Base-by-base conservation (phyloP, 2,329 filamentous ascomycete species). In the Epichloe amarillans region DNA sequence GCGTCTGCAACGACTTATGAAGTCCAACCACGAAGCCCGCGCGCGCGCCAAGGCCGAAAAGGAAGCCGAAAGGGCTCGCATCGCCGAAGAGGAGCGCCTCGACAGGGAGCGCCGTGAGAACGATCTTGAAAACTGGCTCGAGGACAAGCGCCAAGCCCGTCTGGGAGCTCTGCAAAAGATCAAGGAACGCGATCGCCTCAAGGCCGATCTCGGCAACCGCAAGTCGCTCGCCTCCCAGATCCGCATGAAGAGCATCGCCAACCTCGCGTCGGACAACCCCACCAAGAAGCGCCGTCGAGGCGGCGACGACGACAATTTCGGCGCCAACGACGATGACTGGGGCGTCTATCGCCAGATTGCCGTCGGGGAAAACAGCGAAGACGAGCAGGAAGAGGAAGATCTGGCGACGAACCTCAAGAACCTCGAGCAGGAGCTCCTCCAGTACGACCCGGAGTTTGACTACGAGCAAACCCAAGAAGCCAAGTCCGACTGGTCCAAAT, bases 311-410 rank as follows among this genome's bases (percentile, higher is more conserved):
- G 93, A 98, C 64, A 89, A 88, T 53, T 98, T 98, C 63, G 93
- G 93, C 51, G 90, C 90, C 47, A 91, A 98, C 65, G 93, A 98
- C 62, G 90, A 94, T 52, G 93, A 98, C 66, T 98, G 93, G 93
- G 88, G 88, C 52, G 88, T 98, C 14, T 98, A 98, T 68, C 84
- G 93, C 49, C 88, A 88, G 40, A 94, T 97, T 52, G 87, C 88
- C 2, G 88, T 86, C 1, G 89, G 88, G 47, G 84, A 86, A 7
- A 76, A 76, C 58, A 88, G 85, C 62, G 88, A 93, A 55, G 90
- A 96, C 57, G 86, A 91, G 60, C 89, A 95, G 47, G 90, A 95
- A 63, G 91, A 97, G 63, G 87, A 91, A 65, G 91, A 97, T 61
- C 77, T 95, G 0, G 77, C 80, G 52, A 79, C 76, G 5, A 79